A percentile compares a stretch with the other conserved stretches of the same genome.
Conservation (phyloP, 345 rosid species). For the Fremontodendron californicum region DNA sequence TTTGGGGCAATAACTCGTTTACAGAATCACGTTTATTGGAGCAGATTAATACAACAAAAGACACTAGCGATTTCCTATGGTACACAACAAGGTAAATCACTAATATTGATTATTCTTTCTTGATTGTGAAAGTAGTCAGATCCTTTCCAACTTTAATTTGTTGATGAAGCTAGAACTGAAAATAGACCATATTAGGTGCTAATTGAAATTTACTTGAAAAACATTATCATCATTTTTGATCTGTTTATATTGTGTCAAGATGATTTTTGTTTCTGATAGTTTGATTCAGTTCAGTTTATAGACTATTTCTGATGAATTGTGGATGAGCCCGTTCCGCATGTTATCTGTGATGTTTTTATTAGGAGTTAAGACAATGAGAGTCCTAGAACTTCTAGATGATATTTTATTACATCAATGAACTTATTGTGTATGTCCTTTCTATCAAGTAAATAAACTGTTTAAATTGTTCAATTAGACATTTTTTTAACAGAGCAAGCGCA, state of each 20-base stretch:
- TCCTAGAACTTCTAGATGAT: no score
- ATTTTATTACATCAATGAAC: not conserved
- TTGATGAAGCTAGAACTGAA: not conserved
- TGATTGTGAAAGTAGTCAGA: not conserved
- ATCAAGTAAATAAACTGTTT: not conserved
- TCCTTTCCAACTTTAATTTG: not conserved
- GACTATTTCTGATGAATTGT: no score
- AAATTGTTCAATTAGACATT: no score
- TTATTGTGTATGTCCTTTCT: not conserved
- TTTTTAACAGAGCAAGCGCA: no score
- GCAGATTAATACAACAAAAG: conserved; percentile 60
- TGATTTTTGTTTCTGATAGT: not conserved
- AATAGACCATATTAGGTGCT: not conserved
- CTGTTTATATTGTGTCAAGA: not conserved
- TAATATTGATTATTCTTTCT: not conserved
- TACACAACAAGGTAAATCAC: conserved; percentile 48
- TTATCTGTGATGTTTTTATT: no score
- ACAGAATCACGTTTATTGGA: conserved; percentile 39
- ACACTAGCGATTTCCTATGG: conserved; percentile 55
- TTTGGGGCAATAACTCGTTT: conserved; percentile 48
- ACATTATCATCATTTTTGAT: not conserved
- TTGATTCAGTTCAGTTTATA: no score
- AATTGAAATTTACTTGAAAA: not conserved
- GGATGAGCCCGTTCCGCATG: no score
- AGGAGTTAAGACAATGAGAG: no score